Conservation (phyloP, 2,329 filamentous ascomycete species). For the Diplocarpon mali region DNA sequence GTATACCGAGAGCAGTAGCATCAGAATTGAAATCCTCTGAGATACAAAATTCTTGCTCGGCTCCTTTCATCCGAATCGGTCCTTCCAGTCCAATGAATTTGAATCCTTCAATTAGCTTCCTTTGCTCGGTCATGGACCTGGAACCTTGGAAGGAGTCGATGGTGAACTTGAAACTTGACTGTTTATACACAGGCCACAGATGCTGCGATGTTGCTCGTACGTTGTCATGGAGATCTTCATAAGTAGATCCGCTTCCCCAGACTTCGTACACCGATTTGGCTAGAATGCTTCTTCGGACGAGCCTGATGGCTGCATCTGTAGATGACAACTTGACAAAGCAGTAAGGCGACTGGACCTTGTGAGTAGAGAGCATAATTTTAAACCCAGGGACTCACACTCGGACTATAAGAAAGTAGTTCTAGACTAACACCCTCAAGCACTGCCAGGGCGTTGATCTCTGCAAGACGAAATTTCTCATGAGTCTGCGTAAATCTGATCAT, state of each 20-base stretch:
- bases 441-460: conserved; percentile 76
- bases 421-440: conserved; percentile 54
- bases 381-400: conserved; percentile 46
- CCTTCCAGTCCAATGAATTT: conserved; percentile 68
- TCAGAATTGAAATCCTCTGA: conserved; percentile 68
- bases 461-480: conserved; percentile 81
- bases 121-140: conserved; percentile 49
- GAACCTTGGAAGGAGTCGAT: conserved; percentile 75
- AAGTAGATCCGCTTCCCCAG: conserved; percentile 64
- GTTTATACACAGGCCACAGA: conserved; percentile 56
- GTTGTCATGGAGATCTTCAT: conserved; percentile 56
- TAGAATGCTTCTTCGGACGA: conserved; percentile 71
- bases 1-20: conserved; percentile 35
- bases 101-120: conserved; percentile 74
- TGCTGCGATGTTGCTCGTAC: conserved; percentile 47
- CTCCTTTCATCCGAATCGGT: conserved; percentile 62
- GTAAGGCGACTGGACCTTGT: conserved; percentile 56
- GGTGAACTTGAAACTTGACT: conserved; percentile 68
- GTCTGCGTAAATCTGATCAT: conserved; percentile 81
- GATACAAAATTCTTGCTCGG: conserved; percentile 65
- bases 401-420: conserved; percentile 62
- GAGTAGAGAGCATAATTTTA: conserved; percentile 10
- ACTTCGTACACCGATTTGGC: conserved; percentile 78
- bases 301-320: conserved; percentile 47
- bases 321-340: conserved; percentile 64